Evolutionary conservation across 2,329 filamentous ascomycete genomes (phyloP).

Genomic region (Trichoderma harzianum): DNA sequence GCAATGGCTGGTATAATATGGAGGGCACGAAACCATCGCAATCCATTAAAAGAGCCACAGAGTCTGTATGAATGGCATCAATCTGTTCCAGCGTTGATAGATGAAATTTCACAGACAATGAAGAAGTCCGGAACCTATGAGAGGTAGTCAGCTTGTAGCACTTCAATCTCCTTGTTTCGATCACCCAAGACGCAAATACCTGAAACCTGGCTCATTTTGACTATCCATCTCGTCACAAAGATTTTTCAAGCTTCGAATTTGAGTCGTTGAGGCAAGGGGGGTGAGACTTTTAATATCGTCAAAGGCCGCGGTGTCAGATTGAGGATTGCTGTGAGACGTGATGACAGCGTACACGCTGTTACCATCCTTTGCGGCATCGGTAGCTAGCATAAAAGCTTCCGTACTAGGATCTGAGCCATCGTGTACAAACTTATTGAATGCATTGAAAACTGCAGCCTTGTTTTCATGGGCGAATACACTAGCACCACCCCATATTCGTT

Average conservation of each 20-base stretch:
- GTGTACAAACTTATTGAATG: neutral
- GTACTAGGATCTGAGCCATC: neutral
- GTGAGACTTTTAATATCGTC: neutral
- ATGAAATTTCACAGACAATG: neutral
- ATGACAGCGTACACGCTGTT: neutral
- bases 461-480: neutral
- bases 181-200: neutral
- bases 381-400: neutral
- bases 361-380: neutral
- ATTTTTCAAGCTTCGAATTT: neutral
- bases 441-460: neutral
- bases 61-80: neutral
- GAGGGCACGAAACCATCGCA: neutral
- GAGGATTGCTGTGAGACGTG: neutral
- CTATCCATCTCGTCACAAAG: neutral
- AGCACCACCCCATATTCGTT: neutral
- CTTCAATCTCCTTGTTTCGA: neutral
- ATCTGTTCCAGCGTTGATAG: neutral
- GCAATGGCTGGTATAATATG: neutral
- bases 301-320: neutral
- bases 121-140: neutral
- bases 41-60: neutral
- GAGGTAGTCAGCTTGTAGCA: neutral
- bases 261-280: neutral
- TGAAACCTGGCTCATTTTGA: neutral